Base-by-base conservation (phyloP, 192 early-diverging fungal species). In the Entomortierella chlamydospora region DNA sequence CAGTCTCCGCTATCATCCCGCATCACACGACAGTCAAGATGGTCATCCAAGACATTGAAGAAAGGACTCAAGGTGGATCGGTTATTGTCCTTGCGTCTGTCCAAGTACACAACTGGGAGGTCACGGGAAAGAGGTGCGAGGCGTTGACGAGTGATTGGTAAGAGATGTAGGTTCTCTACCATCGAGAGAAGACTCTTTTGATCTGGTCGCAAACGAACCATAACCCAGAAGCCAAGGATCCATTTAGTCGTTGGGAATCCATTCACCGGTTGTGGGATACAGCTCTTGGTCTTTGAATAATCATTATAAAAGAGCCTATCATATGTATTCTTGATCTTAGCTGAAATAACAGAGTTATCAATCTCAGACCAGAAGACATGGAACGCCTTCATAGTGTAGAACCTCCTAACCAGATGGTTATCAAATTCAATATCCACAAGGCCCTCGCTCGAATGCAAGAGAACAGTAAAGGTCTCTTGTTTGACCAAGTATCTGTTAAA, bases 161-260 rank as follows among this genome's bases (percentile, higher is more conserved):
- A 10, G 4, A 37, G 10, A 37, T 37, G 34, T 37, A 37, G 34
- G 5, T 10, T 10, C 34, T 37, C 34, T 10, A 37, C 10, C 5
- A 7, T 10, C 4, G 4, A 7, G 34, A 37, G 34, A 7, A 37
- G 4, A 4, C 10, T 10, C 10, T 10, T 37, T 7, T 37, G 10
- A 10, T 10, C 5, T 10, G 34, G 34, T 18, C 18, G 23, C 4
- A 10, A 4, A 2, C 39, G 28, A n/a, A 41, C 34, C 42, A 72
- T 57, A 20, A 20, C 20, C 71, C 71, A 73, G 37, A 66, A 58
- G 47, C 60, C 42, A 9, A 20, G 9, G 25, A 73, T 25, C 71
- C 71, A 73, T 0, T 73, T 22, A 43, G 47, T 33, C 0, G 56
- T 60, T 12, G 71, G 71, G 47, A 73, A 65, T 23, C 29, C 39